Evolutionary conservation across 352 stramenopile genomes (phyloP).

Genomic region (Pythium myriotylum): DNA sequence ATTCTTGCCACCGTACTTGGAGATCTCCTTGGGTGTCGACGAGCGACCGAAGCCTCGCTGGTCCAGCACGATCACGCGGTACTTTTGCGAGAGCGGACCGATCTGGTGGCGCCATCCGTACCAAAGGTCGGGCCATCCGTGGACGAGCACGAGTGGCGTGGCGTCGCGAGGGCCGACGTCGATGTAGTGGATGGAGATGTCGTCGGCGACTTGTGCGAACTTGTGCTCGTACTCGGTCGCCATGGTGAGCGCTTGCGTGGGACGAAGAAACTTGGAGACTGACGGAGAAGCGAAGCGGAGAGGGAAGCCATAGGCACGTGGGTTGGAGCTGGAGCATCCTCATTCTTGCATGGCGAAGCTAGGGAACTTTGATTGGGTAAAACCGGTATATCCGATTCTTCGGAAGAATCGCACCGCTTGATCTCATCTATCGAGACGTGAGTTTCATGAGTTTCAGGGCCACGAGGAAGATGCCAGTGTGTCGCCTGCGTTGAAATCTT

Average conservation of each 20-base stretch:
- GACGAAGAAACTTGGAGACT: too few relatives aligned
- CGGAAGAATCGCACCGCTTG: too few relatives aligned
- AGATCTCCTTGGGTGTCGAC: constrained; percentile 38
- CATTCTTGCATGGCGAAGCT: too few relatives aligned
- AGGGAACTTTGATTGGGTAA: too few relatives aligned
- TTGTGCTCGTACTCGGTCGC: constrained; percentile 6
- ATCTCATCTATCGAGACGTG: too few relatives aligned
- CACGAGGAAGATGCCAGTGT: too few relatives aligned
- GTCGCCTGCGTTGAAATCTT: too few relatives aligned
- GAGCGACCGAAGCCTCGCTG: constrained; percentile 53
- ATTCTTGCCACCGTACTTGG: constrained; percentile 53
- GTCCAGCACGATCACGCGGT: constrained; percentile 60
- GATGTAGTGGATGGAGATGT: constrained; percentile 17
- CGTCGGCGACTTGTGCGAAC: constrained; percentile 6
- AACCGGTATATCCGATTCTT: too few relatives aligned
- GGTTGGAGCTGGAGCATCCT: too few relatives aligned
- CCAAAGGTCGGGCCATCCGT: constrained; percentile 65
- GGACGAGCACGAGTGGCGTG: constrained; percentile 53
- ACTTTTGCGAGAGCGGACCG: constrained; percentile 42
- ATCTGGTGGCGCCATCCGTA: constrained; percentile 69
- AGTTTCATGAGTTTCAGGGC: too few relatives aligned
- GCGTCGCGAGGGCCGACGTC: constrained; percentile 21
- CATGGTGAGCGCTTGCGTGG: neutral
- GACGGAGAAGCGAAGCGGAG: too few relatives aligned
- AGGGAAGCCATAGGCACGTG: too few relatives aligned